These are phyloP conservation scores for Ophiostoma novo-ulmi DNA, from an alignment of 2,329 filamentous ascomycete species.

Conservation along the genomic window DNA sequence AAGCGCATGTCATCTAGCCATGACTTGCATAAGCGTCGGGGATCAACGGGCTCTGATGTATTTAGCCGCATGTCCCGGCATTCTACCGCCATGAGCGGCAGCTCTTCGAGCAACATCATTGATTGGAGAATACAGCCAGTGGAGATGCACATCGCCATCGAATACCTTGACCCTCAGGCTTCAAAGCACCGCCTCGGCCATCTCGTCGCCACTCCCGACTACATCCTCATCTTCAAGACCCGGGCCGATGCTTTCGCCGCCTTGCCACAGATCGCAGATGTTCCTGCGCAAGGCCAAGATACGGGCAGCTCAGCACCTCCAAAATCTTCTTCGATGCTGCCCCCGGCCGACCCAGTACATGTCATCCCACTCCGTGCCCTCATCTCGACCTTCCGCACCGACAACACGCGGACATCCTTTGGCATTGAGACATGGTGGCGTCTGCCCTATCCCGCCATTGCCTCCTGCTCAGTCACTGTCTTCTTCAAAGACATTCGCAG, in stretches of 20 bases:
- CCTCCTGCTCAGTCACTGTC: conserved; percentile 45
- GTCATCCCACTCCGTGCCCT: conserved; percentile 48
- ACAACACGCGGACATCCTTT: conserved; percentile 44
- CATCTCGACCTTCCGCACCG: conserved; percentile 49
- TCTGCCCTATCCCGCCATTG: conserved; percentile 40
- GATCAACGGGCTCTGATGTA: conserved; percentile 33
- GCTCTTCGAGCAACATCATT: conserved; percentile 31
- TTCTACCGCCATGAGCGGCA: conserved; percentile 31
- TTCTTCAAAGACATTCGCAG: conserved; percentile 47
- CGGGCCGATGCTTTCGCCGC: conserved; percentile 44
- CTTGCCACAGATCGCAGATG: conserved; percentile 38
- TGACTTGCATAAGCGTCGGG: conserved; percentile 29
- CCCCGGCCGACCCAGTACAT: conserved; percentile 34
- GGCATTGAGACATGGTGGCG: conserved; percentile 56
- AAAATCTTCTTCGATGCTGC: conserved; percentile 23
- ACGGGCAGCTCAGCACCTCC: conserved; percentile 23
- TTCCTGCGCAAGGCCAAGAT: conserved; percentile 29
- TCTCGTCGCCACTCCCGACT: conserved; percentile 48
- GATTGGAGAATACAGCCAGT: conserved; percentile 35
- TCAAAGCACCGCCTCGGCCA: conserved; percentile 50
- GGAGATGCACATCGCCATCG: conserved; percentile 42
- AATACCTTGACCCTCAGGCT: conserved; percentile 32
- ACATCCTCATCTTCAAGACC: conserved; percentile 48
- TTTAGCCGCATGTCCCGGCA: conserved; percentile 30
- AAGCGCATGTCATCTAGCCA: conserved; percentile 26